phyloP scores from a whole-genome alignment of 1,284 basidiomycete genomes.

The Hymenochaete sp. region DNA sequence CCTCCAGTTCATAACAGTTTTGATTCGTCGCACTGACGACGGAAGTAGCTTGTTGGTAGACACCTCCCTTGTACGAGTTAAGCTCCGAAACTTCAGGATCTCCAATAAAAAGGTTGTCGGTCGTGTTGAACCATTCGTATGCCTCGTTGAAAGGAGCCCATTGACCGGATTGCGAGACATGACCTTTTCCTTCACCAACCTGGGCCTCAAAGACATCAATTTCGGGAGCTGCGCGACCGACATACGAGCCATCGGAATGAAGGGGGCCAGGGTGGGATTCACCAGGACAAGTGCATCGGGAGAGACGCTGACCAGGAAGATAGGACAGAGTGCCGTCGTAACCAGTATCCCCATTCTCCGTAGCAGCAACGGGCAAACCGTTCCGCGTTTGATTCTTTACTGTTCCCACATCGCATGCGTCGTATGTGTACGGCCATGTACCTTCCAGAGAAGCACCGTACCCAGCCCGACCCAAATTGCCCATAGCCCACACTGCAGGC shows the following conservation, averaged over 20 bases:
- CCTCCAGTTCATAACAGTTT: conserved; percentile 21
- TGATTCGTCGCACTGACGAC: conserved; percentile 38
- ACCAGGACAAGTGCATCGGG: conserved; percentile 77
- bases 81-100: conserved; percentile 32
- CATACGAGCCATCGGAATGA: conserved; percentile 45
- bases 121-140: conserved; percentile 32
- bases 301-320: conserved; percentile 72
- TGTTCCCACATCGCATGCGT: conserved; percentile 50
- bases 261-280: conserved; percentile 78
- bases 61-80: conserved; percentile 39
- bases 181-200: conserved; percentile 33
- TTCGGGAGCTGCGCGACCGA: conserved; percentile 80
- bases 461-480: conserved; percentile 48
- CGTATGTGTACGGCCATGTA: conserved; percentile 52
- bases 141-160: conserved; percentile 38
- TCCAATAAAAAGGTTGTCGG: conserved; percentile 33
- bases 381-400: conserved; percentile 38
- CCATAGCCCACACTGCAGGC: conserved; percentile 47
- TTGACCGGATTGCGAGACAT: conserved; percentile 41
- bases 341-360: conserved; percentile 35
- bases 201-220: conserved; percentile 77
- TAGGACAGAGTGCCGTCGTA: conserved; percentile 42
- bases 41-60: conserved; percentile 59
- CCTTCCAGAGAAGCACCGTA: conserved; percentile 56
- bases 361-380: conserved; percentile 32